Base-by-base conservation (phyloP, 345 rosid genomes). In the Pistacia vera region DNA sequence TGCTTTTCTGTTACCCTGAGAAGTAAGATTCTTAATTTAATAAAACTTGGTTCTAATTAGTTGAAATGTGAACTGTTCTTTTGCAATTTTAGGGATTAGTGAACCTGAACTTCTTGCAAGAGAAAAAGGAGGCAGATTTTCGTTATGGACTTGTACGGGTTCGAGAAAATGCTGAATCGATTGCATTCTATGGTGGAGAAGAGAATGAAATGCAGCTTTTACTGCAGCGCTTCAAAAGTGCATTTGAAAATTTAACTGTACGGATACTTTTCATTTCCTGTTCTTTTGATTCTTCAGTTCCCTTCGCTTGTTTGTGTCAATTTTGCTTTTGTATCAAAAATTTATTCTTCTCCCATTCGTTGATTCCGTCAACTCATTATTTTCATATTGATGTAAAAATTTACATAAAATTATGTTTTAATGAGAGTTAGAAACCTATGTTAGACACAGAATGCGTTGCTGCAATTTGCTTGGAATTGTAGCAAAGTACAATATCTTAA, bases 51-150 rank as follows among this genome's bases (percentile, higher is more conserved):
- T 9, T 14, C n/a, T 30, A 33, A 17, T 56, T 79, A 8, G 56
- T 9, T 68, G 56, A 44, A 73, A 66, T 41, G 55, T 18, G 52
- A 73, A 66, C 61, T 55, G 20, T 77, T 55, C 54, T n/a, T 73
- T 81, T 41, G 28, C 55, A 46, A 46, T 73, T 87, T 81, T 85
- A 95, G 98, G 97, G 89, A 48, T 87, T 95, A 82, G 99, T 88
- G 77, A 75, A 83, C 82, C 91, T 95, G 75, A 95, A 95, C 86
- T 93, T 95, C 85, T 83, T 95, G 77, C 99, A 93, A 90, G 99
- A 95, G 91, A 95, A 93, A 85, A 95, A 92, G 85, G 99, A 91
- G 80, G 98, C 99, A 30, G 98, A 93, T 84, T 95, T 95, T 75
- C 98, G 98, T 72, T 95, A 93, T 78, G 97, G 98, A 56, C 97